These are phyloP conservation scores for Cutaneotrichosporon sp. DNA, from an alignment of 1,284 basidiomycete species.

Conservation along the genomic window DNA sequence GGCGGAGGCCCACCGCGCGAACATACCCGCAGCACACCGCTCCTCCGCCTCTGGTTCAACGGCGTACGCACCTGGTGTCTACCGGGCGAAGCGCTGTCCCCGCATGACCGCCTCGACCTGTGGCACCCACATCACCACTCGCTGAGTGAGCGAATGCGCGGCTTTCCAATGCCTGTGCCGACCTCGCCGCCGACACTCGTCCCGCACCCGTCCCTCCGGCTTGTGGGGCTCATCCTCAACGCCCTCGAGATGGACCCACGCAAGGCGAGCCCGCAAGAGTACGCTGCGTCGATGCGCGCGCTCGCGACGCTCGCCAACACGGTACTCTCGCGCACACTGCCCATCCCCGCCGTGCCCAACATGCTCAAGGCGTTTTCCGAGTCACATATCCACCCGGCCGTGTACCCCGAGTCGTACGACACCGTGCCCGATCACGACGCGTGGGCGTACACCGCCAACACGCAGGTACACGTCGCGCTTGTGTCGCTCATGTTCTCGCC, in stretches of 20 bases:
- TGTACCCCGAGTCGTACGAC: constrained; percentile 33
- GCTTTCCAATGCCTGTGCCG: constrained; percentile 42
- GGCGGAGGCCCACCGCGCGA: constrained; percentile 16
- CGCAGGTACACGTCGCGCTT: constrained; percentile 45
- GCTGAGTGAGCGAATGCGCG: constrained; percentile 37
- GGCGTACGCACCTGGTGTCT: constrained; percentile 43
- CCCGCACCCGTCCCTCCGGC: constrained; percentile 29
- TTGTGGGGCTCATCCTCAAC: constrained; percentile 34
- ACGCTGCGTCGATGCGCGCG: constrained; percentile 39
- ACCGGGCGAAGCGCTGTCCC: constrained; percentile 45
- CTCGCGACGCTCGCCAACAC: constrained; percentile 46
- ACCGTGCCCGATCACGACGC: constrained; percentile 11
- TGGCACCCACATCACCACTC: constrained; percentile 45
- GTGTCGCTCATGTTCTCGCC: constrained; percentile 43
- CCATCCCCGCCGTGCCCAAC: constrained; percentile 32
- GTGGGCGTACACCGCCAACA: constrained; percentile 44
- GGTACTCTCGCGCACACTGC: constrained; percentile 43
- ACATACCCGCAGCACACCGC: constrained; percentile 8
- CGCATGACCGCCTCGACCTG: constrained; percentile 42
- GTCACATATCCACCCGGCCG: constrained; percentile 31
- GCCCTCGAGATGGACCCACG: constrained; percentile 27
- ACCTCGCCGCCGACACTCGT: constrained; percentile 44
- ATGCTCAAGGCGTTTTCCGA: constrained; percentile 33
- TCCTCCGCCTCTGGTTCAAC: constrained; percentile 40
- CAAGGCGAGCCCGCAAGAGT: constrained; percentile 19